Base-by-base conservation (phyloP, 2,329 filamentous ascomycete genomes). In the Myriosclerotinia duriaeana region DNA sequence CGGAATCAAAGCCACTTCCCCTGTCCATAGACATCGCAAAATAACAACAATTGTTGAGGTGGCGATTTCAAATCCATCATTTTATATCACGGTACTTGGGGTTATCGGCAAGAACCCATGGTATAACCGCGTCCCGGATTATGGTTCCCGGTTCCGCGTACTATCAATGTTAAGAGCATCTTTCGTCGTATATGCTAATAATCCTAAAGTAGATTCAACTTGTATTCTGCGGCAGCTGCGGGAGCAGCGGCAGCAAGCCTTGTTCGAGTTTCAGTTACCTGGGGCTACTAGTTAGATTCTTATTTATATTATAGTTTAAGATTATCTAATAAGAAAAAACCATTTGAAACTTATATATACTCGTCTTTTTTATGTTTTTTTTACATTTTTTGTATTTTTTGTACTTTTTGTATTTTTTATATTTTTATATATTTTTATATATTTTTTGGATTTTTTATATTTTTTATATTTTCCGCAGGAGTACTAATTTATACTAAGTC, bases 1-100 rank as follows among this genome's bases (percentile, higher is more conserved):
- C 58, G 58, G 58, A 60, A 53, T 61, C 26, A 11, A 61, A 53
- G 14, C 48, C 48, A 42, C n/a, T 30, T 53, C 30, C 46, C 48
- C 46, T 59, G 36, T 42, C 26, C 46, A 30, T 36, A 60, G 20
- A 65, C 46, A 26, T 26, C 20, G 17, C 44, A 59, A 34, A 11
- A 42, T 12, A n/a, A 17, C 50, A 36, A 12, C 26, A 60, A 48
- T 36, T 58, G n/a, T 48, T 59, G 26, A 56, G 30, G 12, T 58
- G 54, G 38, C 26, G 30, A 40, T 36, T 36, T 46, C 34, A 53
- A 53, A 53, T 62, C 34, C 17, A 52, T 53, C 46, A 62, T 11
- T 62, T 63, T 40, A 26, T 53, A 52, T 53, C 15, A 20, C 22
- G 48, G 22, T 40, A 60, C 26, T 46, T 60, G 42, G 54, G 5